phyloP scores from a whole-genome alignment of 2,329 filamentous ascomycete species.

The Mollisiaceae sp. region DNA sequence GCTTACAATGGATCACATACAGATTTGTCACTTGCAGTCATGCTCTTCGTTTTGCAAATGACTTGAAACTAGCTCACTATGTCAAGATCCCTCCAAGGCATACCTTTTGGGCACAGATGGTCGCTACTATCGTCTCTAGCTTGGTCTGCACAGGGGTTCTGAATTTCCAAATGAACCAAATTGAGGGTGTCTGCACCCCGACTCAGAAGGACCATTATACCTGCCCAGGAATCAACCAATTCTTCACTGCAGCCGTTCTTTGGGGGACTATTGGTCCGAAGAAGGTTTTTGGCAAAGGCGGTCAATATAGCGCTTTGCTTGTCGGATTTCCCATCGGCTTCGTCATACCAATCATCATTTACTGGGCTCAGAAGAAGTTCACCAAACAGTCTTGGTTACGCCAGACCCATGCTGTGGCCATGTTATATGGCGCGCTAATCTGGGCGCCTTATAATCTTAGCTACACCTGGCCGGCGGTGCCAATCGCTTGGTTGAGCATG shows the following conservation, averaged over 20 bases:
- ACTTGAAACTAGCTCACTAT: slow-evolving; percentile 58
- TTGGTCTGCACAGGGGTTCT: slow-evolving; percentile 49
- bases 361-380: slow-evolving; percentile 49
- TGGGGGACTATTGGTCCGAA: slow-evolving; percentile 19
- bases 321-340: slow-evolving; percentile 57
- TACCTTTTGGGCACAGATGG: slow-evolving; percentile 53
- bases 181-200: slow-evolving; percentile 48
- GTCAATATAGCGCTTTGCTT: slow-evolving; percentile 54
- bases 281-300: slow-evolving; percentile 54
- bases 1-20: not conserved
- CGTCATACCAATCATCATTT: slow-evolving; percentile 51
- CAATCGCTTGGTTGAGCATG: slow-evolving; percentile 54
- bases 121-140: slow-evolving; percentile 53
- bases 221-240: slow-evolving; percentile 58
- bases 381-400: slow-evolving; percentile 46
- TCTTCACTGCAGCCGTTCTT: slow-evolving; percentile 60
- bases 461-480: slow-evolving; percentile 54
- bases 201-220: slow-evolving; percentile 52
- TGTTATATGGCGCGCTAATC: slow-evolving; percentile 52
- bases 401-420: slow-evolving; percentile 54
- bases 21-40: slow-evolving; percentile 53
- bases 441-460: slow-evolving; percentile 57
- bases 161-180: slow-evolving; percentile 47
- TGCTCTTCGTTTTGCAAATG: slow-evolving; percentile 52
- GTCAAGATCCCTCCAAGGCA: slow-evolving; percentile 55